Evolutionary conservation across 345 rosid species (phyloP).

Genomic region (Pistacia vera): DNA sequence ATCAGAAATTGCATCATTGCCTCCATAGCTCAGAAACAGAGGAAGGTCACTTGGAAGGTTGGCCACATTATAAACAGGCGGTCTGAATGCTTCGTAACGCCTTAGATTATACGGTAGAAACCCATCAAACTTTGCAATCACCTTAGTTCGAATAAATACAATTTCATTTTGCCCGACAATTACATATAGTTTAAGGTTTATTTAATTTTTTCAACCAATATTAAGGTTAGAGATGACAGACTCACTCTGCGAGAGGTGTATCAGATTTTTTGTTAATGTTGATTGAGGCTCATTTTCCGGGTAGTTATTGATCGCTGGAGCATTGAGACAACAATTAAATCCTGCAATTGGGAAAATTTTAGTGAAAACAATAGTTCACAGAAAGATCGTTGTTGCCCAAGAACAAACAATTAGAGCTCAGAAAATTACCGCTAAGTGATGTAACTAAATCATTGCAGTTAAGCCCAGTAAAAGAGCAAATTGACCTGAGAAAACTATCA

Average conservation of each 20-base stretch:
- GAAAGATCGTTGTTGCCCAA: background rate
- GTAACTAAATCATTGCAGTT: slow-evolving; percentile 70
- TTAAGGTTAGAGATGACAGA: background rate
- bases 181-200: too few relatives aligned
- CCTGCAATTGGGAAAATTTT: slow-evolving; percentile 36
- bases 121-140: slow-evolving; percentile 69
- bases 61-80: slow-evolving; percentile 75
- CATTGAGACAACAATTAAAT: slow-evolving; percentile 83
- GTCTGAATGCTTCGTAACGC: slow-evolving; percentile 57
- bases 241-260: slow-evolving; percentile 88
- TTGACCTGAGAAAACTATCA: slow-evolving; percentile 36
- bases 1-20: slow-evolving; percentile 67
- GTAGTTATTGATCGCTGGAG: slow-evolving; percentile 56
- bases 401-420: background rate
- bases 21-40: slow-evolving; percentile 77
- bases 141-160: slow-evolving; percentile 66
- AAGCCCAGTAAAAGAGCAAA: slow-evolving; percentile 62
- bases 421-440: slow-evolving; percentile 60
- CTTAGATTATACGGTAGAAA: slow-evolving; percentile 37
- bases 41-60: slow-evolving; percentile 71
- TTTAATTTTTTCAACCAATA: too few relatives aligned
- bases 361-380: background rate
- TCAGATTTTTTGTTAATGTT: slow-evolving; percentile 80
- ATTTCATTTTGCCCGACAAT: background rate
- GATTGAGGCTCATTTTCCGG: slow-evolving; percentile 76